Evolutionary conservation across 2,329 filamentous ascomycete species (phyloP).

Genomic region (Neopestalotiopsis clavispora): DNA sequence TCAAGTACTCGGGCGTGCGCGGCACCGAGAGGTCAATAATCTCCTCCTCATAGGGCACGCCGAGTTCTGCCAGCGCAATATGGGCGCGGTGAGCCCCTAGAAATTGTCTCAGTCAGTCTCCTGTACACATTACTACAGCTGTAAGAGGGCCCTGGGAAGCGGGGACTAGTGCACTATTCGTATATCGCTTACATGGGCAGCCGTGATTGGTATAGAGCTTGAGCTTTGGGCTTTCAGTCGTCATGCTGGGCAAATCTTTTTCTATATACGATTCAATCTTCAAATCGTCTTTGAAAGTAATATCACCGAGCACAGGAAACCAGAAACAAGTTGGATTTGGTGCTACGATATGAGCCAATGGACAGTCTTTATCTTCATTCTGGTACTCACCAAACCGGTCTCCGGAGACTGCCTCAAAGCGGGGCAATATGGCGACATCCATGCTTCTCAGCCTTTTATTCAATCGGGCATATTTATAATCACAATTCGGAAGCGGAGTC

Average conservation of each 20-base stretch:
- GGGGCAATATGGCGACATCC: slow-evolving; percentile 12
- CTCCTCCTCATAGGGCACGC: slow-evolving; percentile 70
- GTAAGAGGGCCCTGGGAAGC: neutral
- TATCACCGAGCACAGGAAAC: neutral
- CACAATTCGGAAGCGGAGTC: neutral
- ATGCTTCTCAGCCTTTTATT: neutral
- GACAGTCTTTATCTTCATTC: neutral
- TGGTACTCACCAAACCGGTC: neutral
- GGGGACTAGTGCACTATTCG: too few species aligned
- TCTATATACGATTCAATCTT: neutral
- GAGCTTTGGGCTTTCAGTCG: slow-evolving; percentile 19
- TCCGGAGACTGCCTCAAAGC: slow-evolving; percentile 2
- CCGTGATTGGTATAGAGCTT: slow-evolving; percentile 21
- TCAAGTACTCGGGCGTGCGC: slow-evolving; percentile 74
- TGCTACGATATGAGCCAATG: neutral
- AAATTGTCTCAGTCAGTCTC: neutral
- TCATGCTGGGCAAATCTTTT: neutral
- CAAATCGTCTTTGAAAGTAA: neutral
- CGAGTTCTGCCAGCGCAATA: slow-evolving; percentile 71
- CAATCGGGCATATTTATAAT: slow-evolving; percentile 6
- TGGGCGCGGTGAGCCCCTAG: slow-evolving; percentile 74
- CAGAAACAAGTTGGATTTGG: neutral
- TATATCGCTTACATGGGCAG: slow-evolving; percentile 19
- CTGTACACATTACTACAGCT: too few species aligned
- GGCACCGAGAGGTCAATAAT: slow-evolving; percentile 74